Evolutionary conservation across 441 rosid species (phyloP).

Genomic region (Eugenia klotzschiana): DNA sequence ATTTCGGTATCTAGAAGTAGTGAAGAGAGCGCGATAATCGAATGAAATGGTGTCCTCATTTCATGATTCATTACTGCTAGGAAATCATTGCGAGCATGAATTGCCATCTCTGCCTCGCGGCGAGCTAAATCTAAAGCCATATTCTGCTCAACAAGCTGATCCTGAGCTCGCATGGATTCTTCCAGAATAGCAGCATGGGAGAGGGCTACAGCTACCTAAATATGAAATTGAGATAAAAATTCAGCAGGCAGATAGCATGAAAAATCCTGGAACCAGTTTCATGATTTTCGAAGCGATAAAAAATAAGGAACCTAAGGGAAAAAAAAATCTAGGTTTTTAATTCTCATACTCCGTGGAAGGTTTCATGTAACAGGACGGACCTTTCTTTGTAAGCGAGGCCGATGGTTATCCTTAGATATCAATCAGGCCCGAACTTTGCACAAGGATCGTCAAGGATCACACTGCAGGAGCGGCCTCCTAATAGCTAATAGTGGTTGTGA

Average conservation of each 20-base stretch:
- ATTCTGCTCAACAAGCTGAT: conserved; percentile 78
- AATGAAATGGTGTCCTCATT: conserved; percentile 89
- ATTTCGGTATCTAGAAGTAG: conserved; percentile 75
- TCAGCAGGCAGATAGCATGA: neutral
- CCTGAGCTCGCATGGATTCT: conserved; percentile 78
- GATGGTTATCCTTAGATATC: too few relatives aligned
- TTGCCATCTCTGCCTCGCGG: conserved; percentile 73
- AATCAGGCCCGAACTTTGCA: neutral
- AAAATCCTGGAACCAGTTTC: neutral
- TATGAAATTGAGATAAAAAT: neutral
- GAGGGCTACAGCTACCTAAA: conserved; percentile 89
- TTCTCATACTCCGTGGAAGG: neutral
- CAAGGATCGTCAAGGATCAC: neutral
- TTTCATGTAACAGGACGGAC: neutral
- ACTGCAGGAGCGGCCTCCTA: neutral
- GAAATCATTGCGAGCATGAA: conserved; percentile 84
- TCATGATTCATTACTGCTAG: conserved; percentile 96
- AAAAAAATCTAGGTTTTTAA: neutral
- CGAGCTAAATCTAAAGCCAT: conserved; percentile 65
- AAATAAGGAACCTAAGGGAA: neutral
- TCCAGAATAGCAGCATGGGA: conserved; percentile 97
- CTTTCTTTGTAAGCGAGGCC: too few relatives aligned
- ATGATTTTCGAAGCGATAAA: neutral
- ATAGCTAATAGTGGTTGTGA: neutral
- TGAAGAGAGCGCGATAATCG: conserved; percentile 74